These are phyloP conservation scores for Cryptosporidium felis DNA, from an alignment of 169 alveolate species.

Conservation along the genomic window DNA sequence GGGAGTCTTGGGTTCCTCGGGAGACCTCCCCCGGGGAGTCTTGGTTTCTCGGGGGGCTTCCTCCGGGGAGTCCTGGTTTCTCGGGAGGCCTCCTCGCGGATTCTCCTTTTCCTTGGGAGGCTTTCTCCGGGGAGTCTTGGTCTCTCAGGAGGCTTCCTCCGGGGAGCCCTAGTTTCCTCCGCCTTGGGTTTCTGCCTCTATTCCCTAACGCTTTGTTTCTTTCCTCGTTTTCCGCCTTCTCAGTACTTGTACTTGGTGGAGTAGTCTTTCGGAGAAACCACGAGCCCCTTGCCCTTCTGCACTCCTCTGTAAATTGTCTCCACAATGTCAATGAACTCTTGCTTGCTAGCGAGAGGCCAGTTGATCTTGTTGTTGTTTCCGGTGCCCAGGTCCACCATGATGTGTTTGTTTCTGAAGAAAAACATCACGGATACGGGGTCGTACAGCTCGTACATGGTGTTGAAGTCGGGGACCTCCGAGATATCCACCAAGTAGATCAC, in stretches of 20 bases:
- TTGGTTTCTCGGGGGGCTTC: too few relatives aligned
- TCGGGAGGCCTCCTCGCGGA: too few relatives aligned
- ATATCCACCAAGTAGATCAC: constrained; percentile 97
- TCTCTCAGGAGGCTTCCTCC: too few relatives aligned
- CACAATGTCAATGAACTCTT: constrained; percentile 96
- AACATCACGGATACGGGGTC: constrained; percentile 99
- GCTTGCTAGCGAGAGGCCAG: constrained; percentile 97
- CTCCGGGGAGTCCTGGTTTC: too few relatives aligned
- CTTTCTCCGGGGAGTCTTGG: too few relatives aligned
- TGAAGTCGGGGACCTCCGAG: constrained; percentile 98
- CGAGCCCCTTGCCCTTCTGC: constrained; percentile 97
- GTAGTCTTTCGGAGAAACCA: constrained; percentile 95
- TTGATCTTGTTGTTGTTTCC: constrained; percentile 98
- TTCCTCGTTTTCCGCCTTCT: too few relatives aligned
- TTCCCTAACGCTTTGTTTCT: too few relatives aligned
- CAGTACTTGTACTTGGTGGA: constrained; percentile 92
- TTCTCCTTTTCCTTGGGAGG: too few relatives aligned
- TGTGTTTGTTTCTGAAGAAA: constrained; percentile 97
- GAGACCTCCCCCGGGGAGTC: too few relatives aligned
- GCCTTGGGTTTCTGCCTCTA: too few relatives aligned
- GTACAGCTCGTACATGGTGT: constrained; percentile 97
- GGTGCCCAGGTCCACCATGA: constrained; percentile 99
- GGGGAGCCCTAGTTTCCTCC: too few relatives aligned
- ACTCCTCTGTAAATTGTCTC: constrained; percentile 98
- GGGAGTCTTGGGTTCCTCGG: too few relatives aligned